A percentile compares a stretch with the other conserved stretches of the same genome.
These are phyloP conservation scores for Penium margaritaceum DNA, from an alignment of 139 green algal genomes.

Conservation along the genomic window DNA sequence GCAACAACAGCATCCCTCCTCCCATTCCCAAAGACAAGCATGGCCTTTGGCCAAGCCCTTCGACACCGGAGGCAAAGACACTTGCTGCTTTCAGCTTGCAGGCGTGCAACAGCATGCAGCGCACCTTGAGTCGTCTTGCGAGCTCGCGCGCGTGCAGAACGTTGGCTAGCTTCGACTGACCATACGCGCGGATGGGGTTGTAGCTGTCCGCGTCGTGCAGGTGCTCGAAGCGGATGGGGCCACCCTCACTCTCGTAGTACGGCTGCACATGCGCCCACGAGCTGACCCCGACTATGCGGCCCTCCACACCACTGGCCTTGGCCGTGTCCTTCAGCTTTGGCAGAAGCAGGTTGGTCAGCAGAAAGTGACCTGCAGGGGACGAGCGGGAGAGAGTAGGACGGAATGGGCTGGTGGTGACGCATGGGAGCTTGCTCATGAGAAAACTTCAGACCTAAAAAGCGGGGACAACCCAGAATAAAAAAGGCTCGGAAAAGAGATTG, in stretches of 20 bases:
- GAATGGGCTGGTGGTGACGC: too few relatives aligned
- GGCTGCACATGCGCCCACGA: constrained; percentile 36
- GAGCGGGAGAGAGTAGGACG: constrained; percentile 2
- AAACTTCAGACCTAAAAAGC: too few relatives aligned
- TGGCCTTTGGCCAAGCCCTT: too few relatives aligned
- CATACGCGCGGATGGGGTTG: constrained; percentile 46
- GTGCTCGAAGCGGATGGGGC: constrained; percentile 3
- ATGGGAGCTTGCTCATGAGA: too few relatives aligned
- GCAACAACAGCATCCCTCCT: too few relatives aligned
- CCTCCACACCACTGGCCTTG: neutral
- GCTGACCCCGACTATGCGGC: constrained; percentile 41
- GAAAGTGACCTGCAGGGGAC: constrained; percentile 49
- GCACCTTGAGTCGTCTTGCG: constrained; percentile 29
- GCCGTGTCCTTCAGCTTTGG: constrained; percentile 32
- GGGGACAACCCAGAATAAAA: too few relatives aligned
- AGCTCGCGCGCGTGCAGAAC: constrained; percentile 83
- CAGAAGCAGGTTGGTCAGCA: constrained; percentile 43
- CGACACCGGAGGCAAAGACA: too few relatives aligned
- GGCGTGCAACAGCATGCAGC: too few relatives aligned
- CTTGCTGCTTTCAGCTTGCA: too few relatives aligned
- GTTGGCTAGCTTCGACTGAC: constrained; percentile 81
- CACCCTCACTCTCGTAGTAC: too few relatives aligned
- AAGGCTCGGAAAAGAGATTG: too few relatives aligned
- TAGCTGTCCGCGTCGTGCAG: neutral
- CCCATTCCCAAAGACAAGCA: too few relatives aligned